These are phyloP conservation scores for Coemansia sp. DNA, from an alignment of 192 early-diverging fungal genomes.

Conservation along the genomic window DNA sequence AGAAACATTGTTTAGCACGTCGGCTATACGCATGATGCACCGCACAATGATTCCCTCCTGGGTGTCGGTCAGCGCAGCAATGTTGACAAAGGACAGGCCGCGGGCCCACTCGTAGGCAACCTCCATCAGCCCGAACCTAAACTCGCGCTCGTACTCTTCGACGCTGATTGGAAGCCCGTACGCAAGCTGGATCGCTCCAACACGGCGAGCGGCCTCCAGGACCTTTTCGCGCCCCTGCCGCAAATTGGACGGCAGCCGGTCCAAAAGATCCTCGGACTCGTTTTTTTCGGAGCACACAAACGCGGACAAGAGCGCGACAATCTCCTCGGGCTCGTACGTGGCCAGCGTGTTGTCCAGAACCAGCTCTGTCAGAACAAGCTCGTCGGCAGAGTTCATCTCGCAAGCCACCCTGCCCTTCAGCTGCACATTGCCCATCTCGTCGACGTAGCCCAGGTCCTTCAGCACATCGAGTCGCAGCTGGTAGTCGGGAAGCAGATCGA, in stretches of 20 bases:
- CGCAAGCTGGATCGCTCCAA: slow-evolving; percentile 71
- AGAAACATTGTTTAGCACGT: slow-evolving; percentile 87
- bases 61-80: slow-evolving; percentile 90
- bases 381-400: slow-evolving; percentile 97
- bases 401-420: slow-evolving; percentile 96
- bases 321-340: slow-evolving; percentile 87
- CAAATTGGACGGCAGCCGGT: slow-evolving; percentile 33
- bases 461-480: slow-evolving; percentile 85
- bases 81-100: slow-evolving; percentile 88
- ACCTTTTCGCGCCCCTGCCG: slow-evolving; percentile 62
- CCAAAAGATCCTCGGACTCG: slow-evolving; percentile 41
- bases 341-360: slow-evolving; percentile 91
- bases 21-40: slow-evolving; percentile 89
- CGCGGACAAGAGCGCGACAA: slow-evolving; percentile 86
- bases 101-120: slow-evolving; percentile 98
- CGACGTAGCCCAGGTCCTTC: slow-evolving; percentile 76
- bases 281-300: slow-evolving; percentile 96
- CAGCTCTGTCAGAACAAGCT: slow-evolving; percentile 90
- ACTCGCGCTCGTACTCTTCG: slow-evolving; percentile 51
- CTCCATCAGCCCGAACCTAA: slow-evolving; percentile 90
- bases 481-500: slow-evolving; percentile 92
- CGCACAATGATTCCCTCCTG: slow-evolving; percentile 94
- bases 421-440: slow-evolving; percentile 81
- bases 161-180: slow-evolving; percentile 63
- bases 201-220: slow-evolving; percentile 62